A percentile compares a stretch with the other conserved stretches of the same genome.
phyloP scores from a whole-genome alignment of 2,329 filamentous ascomycete genomes.

The Byssothecium circinans region DNA sequence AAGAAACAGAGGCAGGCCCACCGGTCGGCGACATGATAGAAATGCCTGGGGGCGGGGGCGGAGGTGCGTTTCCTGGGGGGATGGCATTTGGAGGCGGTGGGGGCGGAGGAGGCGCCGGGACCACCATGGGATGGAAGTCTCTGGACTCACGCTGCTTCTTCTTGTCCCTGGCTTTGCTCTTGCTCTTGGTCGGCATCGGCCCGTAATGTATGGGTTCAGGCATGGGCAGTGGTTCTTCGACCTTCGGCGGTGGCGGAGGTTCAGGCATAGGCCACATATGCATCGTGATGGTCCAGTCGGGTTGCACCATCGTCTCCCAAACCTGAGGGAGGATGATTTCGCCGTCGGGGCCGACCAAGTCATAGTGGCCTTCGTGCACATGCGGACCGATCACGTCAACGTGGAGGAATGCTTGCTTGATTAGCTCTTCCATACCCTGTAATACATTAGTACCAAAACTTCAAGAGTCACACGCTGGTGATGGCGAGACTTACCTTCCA shows the following conservation, averaged over 20 bases:
- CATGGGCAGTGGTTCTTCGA: constrained; percentile 2
- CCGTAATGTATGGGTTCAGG: constrained; percentile 3
- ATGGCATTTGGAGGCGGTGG: constrained; percentile 7
- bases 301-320: constrained; percentile 50
- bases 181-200: neutral
- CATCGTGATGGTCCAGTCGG: constrained; percentile 50
- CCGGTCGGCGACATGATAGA: constrained; percentile 2
- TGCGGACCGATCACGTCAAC: constrained; percentile 48
- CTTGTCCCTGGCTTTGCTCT: constrained; percentile 6
- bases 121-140: constrained; percentile 1
- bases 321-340: constrained; percentile 52
- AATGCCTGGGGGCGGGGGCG: constrained; percentile 10
- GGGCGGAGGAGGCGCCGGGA: constrained; percentile 5
- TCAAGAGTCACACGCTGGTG: constrained; percentile 47
- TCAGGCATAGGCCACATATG: constrained; percentile 50
- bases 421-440: constrained; percentile 57
- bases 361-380: constrained; percentile 50
- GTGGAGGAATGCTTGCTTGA: constrained; percentile 51
- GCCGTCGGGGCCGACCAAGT: constrained; percentile 49
- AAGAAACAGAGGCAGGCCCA: neutral
- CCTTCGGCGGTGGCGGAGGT: constrained; percentile 14
- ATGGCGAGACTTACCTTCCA: constrained; percentile 71
- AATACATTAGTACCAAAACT: constrained; percentile 49
- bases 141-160: constrained; percentile 15
- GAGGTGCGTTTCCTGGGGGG: constrained; percentile 9